Evolutionary conservation across 1,284 basidiomycete genomes (phyloP).

Genomic region (Malassezia brasiliensis): DNA sequence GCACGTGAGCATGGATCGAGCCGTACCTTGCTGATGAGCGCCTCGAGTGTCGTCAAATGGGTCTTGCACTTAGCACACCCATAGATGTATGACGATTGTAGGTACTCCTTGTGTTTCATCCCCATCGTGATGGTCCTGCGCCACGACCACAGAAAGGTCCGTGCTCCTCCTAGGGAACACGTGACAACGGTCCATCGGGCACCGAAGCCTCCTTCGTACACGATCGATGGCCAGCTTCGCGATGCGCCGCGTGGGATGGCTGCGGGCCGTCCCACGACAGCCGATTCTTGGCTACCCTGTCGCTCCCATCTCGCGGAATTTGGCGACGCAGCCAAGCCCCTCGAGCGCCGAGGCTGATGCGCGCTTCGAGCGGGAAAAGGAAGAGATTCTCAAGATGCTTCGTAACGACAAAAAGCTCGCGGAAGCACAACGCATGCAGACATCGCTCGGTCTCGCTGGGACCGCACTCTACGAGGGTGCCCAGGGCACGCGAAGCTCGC

Average conservation of each 20-base stretch:
- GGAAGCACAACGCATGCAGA: not conserved
- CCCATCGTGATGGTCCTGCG: slow-evolving; percentile 56
- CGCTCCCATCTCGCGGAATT: too few relatives aligned
- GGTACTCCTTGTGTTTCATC: slow-evolving; percentile 77
- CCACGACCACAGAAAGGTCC: not conserved
- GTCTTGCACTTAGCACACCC: slow-evolving; percentile 83
- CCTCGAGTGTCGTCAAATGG: slow-evolving; percentile 82
- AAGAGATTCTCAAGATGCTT: slow-evolving; percentile 8
- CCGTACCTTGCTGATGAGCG: slow-evolving; percentile 66
- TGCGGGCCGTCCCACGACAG: too few relatives aligned
- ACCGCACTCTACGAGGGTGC: slow-evolving; percentile 6
- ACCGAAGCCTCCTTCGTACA: too few relatives aligned
- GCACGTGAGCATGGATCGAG: not conserved
- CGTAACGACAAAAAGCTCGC: not conserved
- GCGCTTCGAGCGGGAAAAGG: slow-evolving; percentile 2
- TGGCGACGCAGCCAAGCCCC: too few relatives aligned
- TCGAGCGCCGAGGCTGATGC: not conserved
- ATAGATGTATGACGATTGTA: slow-evolving; percentile 71
- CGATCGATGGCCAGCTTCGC: too few relatives aligned
- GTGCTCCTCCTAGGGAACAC: not conserved
- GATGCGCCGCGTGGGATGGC: too few relatives aligned
- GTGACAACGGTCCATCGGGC: not conserved
- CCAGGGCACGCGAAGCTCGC: not conserved
- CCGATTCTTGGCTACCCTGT: too few relatives aligned
- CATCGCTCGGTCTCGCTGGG: slow-evolving; percentile 10